These are phyloP conservation scores for Stachybotrys echinatus DNA, from an alignment of 2,329 filamentous ascomycete genomes.

Conservation along the genomic window DNA sequence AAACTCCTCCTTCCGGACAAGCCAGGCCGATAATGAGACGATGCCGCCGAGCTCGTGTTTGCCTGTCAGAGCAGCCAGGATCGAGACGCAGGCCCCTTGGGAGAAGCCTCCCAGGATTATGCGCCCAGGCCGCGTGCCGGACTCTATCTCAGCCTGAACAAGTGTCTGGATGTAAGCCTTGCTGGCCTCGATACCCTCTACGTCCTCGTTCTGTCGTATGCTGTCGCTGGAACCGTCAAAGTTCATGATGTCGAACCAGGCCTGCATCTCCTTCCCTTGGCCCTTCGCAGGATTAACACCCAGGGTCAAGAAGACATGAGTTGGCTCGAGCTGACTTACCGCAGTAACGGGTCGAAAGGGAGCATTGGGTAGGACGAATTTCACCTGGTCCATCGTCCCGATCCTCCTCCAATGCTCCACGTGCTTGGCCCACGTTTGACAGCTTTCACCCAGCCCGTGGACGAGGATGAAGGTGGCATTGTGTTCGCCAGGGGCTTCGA, in stretches of 20 bases:
- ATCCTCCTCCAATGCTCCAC: conserved; percentile 83
- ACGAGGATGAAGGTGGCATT: conserved; percentile 93
- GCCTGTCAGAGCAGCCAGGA: conserved; percentile 74
- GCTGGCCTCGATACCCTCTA: conserved; percentile 66
- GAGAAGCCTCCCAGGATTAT: conserved; percentile 85
- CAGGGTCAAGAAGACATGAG: neutral
- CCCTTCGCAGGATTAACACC: conserved; percentile 43
- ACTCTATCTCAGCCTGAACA: conserved; percentile 73
- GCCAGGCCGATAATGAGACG: conserved; percentile 77
- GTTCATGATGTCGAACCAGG: conserved; percentile 69
- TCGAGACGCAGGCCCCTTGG: conserved; percentile 81
- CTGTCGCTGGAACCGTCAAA: conserved; percentile 21
- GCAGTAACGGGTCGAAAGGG: conserved; percentile 79
- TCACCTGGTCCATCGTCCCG: conserved; percentile 78
- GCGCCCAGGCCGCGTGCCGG: conserved; percentile 74
- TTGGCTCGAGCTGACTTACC: conserved; percentile 17
- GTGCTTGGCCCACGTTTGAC: conserved; percentile 71
- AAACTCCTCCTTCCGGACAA: conserved; percentile 57
- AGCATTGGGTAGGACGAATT: conserved; percentile 92
- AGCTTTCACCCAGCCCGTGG: conserved; percentile 85
- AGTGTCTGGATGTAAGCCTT: conserved; percentile 72
- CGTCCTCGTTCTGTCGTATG: conserved; percentile 48
- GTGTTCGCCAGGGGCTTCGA: conserved; percentile 76
- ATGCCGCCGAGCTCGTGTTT: conserved; percentile 77
- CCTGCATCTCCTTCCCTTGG: conserved; percentile 74